Base-by-base conservation (phyloP, 208 protist species). In the Leishmania arabica region DNA sequence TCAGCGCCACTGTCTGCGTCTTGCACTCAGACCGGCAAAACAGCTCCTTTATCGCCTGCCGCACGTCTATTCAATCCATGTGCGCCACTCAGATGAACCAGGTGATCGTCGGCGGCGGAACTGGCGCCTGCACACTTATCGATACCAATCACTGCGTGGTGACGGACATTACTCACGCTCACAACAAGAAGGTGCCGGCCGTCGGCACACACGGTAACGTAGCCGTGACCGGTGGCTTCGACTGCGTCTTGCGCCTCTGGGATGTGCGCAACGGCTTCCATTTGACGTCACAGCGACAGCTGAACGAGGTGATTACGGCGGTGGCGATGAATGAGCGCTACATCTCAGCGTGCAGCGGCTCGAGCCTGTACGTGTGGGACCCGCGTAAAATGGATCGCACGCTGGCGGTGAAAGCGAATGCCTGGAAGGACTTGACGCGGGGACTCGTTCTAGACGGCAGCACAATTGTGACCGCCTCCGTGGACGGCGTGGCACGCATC, bases 21-120 rank as follows among this genome's bases (percentile, higher is more conserved):
- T 87, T 97, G 53, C 94, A 97, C 78, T 97, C 94, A 6, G 94
- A 97, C 78, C 87, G 94, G 7, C 91, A 95, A 84, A 90, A 88
- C 84, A 95, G 91, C 82, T 96, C 92, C 56, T 96, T 96, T 75
- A 95, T 97, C 64, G 83, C 94, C 5, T 92, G 89, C 13, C 90
- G 90, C 65, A 95, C 92, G n/a, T 95, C 92, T 51, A 93, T 96
- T 64, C 94, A 97, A 82, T 92, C 94, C 37, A 95, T 97, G 91
- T 88, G 89, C 74, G 74, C 91, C 17, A 97, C 94, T 8, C 91
- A 90, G 68, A 81, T 85, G 40, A 86, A 89, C 47, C 88, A 93
- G 51, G 91, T 90, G 45, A 89, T 97, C 84, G 91, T 97, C 19
- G 94, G 94, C 70, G 91, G 94, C 56, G 94, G 94, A 53, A 97